Evolutionary conservation across 2,329 filamentous ascomycete species (phyloP).

Genomic region (Pseudopyrenochaeta lycopersici): DNA sequence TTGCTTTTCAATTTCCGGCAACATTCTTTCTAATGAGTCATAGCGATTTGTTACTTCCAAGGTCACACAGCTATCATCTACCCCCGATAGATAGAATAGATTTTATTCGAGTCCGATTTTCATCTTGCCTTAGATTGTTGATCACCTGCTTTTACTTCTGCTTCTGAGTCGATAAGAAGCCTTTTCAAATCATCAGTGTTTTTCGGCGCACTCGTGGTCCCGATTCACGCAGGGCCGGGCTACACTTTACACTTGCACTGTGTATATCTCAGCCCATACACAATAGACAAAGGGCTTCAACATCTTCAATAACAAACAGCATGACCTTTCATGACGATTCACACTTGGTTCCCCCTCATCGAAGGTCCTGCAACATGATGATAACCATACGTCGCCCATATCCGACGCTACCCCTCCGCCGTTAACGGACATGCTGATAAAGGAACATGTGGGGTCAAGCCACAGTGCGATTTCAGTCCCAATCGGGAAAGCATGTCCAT

Average conservation of each 20-base stretch:
- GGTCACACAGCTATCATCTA: not conserved
- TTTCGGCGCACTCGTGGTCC: no score
- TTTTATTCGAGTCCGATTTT: not conserved
- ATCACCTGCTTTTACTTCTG: not conserved
- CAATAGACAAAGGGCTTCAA: no score
- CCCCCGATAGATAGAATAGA: not conserved
- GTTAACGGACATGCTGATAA: slow-evolving; percentile 6
- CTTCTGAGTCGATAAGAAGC: no score
- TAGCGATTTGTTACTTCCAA: slow-evolving; percentile 7
- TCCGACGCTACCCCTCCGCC: not conserved
- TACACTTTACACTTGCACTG: no score
- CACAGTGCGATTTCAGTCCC: slow-evolving; percentile 5
- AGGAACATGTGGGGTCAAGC: slow-evolving; percentile 1
- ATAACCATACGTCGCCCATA: not conserved
- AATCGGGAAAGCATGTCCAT: slow-evolving; percentile 20
- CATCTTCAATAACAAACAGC: no score
- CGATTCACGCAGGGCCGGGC: no score
- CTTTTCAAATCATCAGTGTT: no score
- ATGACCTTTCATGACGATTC: no score
- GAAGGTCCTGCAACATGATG: not conserved
- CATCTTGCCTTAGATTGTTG: not conserved
- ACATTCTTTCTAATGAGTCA: slow-evolving; percentile 9
- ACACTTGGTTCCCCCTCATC: no score
- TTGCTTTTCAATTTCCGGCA: not conserved
- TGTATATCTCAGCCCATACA: no score